phyloP scores from a whole-genome alignment of 208 protist genomes.

The Trypanosoma rangeli region DNA sequence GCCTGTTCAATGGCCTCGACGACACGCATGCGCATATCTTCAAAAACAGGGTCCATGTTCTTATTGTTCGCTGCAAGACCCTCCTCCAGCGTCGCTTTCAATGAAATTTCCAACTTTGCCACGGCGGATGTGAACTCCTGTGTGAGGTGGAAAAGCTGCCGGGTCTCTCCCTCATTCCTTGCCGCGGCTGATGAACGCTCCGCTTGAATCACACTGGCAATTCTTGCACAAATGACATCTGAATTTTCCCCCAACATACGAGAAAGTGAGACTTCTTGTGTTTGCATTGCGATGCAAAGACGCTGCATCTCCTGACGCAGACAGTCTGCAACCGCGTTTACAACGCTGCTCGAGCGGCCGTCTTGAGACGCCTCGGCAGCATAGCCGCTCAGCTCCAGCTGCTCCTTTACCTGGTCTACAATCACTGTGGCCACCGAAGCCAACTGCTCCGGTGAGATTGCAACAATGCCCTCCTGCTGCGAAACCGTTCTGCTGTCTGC shows the following conservation, averaged over 20 bases:
- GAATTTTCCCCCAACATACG: slow-evolving; percentile 25
- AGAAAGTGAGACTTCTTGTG: slow-evolving; percentile 26
- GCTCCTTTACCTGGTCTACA: slow-evolving; percentile 25
- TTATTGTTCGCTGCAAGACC: background rate
- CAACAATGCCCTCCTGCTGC: slow-evolving; percentile 46
- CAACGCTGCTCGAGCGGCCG: slow-evolving; percentile 18
- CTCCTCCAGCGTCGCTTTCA: slow-evolving; percentile 16
- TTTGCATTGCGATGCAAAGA: slow-evolving; percentile 14
- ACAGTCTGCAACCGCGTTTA: slow-evolving; percentile 19
- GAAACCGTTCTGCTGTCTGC: slow-evolving; percentile 6
- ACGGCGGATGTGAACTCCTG: slow-evolving; percentile 12
- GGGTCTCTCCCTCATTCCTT: background rate
- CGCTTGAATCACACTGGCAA: slow-evolving; percentile 21
- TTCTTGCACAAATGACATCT: slow-evolving; percentile 22
- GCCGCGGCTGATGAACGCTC: background rate
- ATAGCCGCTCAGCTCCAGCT: slow-evolving; percentile 21
- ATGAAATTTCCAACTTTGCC: slow-evolving; percentile 16
- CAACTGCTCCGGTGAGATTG: slow-evolving; percentile 55
- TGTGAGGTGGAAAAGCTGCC: background rate
- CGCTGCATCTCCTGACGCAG: slow-evolving; percentile 26
- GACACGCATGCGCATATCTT: slow-evolving; percentile 32
- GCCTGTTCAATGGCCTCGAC: slow-evolving; percentile 52
- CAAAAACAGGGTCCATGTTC: slow-evolving; percentile 1
- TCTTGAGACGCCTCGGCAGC: slow-evolving; percentile 20
- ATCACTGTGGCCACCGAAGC: slow-evolving; percentile 61